Evolutionary conservation across 352 stramenopile genomes (phyloP).

Genomic region (Phytophthora pisi): DNA sequence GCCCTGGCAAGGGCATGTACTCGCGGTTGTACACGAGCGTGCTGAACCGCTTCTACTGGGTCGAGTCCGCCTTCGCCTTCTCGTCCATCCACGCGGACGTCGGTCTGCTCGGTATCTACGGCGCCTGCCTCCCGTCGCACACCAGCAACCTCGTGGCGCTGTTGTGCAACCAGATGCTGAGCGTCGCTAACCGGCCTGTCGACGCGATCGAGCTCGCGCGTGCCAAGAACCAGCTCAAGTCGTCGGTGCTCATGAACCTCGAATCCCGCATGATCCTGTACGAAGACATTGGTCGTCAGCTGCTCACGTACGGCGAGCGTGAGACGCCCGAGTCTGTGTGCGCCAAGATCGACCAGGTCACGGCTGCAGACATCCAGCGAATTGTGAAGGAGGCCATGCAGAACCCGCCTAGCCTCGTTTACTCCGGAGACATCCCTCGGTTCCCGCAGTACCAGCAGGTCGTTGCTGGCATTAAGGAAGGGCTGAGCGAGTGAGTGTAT

Average conservation of each 20-base stretch:
- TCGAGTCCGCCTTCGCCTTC: slow-evolving; percentile 98
- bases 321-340: slow-evolving; percentile 90
- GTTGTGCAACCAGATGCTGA: slow-evolving; percentile 94
- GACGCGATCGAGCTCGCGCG: slow-evolving; percentile 91
- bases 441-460: slow-evolving; percentile 89
- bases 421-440: slow-evolving; percentile 76
- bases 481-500: slow-evolving; percentile 44
- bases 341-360: slow-evolving; percentile 90
- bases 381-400: slow-evolving; percentile 80
- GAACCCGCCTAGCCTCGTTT: slow-evolving; percentile 81
- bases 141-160: slow-evolving; percentile 93
- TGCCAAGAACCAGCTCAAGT: slow-evolving; percentile 99
- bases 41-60: slow-evolving; percentile 98
- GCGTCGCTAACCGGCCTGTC: slow-evolving; percentile 78
- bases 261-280: slow-evolving; percentile 98
- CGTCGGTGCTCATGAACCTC: slow-evolving; percentile 98
- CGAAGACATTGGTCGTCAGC: slow-evolving; percentile 98
- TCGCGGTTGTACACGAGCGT: slow-evolving; percentile 98
- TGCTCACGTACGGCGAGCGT: slow-evolving; percentile 96
- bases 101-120: slow-evolving; percentile 96
- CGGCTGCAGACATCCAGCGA: slow-evolving; percentile 84
- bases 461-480: slow-evolving; percentile 74
- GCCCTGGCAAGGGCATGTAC: slow-evolving; percentile 99
- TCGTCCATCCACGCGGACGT: slow-evolving; percentile 95
- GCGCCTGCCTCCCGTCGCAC: slow-evolving; percentile 80